Percentiles rank a stretch among this genome's conserved stretches.
Evolutionary conservation across 208 protist species (phyloP).

Genomic region (Leishmania guyanensis): DNA sequence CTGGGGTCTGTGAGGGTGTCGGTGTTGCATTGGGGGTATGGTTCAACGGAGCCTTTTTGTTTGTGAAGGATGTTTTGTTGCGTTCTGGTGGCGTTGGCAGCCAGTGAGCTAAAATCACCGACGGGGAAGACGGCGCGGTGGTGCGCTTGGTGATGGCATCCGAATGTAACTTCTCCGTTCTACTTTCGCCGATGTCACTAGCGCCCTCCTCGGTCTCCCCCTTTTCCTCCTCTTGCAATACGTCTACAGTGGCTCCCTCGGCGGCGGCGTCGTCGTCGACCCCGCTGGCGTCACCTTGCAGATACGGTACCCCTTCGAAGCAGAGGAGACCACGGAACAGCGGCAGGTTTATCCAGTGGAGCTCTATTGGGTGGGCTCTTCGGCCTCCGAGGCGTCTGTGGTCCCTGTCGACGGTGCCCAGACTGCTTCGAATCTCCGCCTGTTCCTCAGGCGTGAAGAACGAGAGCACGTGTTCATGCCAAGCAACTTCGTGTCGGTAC

Average conservation of each 20-base stretch:
- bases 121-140: background rate
- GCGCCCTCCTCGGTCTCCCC: background rate
- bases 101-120: background rate
- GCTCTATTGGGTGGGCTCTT: background rate
- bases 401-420: background rate
- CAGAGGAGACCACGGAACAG: conserved; percentile 68
- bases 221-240: background rate
- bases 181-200: background rate
- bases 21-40: background rate
- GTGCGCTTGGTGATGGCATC: background rate
- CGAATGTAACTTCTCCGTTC: background rate
- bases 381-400: background rate
- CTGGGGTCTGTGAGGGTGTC: background rate
- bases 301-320: conserved; percentile 41
- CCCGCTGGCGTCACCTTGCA: conserved; percentile 1
- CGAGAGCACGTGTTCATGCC: conserved; percentile 46
- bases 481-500: conserved; percentile 49
- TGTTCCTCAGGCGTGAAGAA: conserved; percentile 33
- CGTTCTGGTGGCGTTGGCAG: background rate
- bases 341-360: conserved; percentile 40
- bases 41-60: background rate
- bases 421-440: conserved; percentile 24
- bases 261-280: no score
- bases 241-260: no score
- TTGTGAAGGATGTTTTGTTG: background rate